Conservation (phyloP, 768 basidiomycete genomes). For the Leccinum rimulosum region DNA sequence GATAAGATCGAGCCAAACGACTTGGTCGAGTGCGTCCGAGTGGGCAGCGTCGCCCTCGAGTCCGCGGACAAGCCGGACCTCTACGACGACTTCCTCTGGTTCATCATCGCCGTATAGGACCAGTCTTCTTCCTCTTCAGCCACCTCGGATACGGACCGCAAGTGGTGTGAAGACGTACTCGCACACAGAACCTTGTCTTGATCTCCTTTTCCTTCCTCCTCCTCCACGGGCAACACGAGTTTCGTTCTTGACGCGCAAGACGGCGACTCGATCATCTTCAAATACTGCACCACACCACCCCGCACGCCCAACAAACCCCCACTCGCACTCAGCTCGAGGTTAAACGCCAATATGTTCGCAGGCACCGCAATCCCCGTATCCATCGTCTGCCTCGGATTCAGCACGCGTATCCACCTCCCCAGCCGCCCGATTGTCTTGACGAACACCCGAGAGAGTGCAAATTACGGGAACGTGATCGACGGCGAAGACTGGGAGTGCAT, state of each 20-base stretch:
- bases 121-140: slow-evolving; percentile 30
- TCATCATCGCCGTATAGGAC: slow-evolving; percentile 18
- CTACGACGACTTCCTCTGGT: slow-evolving; percentile 15
- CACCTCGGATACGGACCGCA: slow-evolving; percentile 32
- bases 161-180: slow-evolving; percentile 14
- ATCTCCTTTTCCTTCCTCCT: neutral
- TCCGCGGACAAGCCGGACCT: slow-evolving; percentile 22
- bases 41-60: slow-evolving; percentile 21
- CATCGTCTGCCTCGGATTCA: slow-evolving; percentile 46
- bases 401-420: slow-evolving; percentile 78
- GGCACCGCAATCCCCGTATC: slow-evolving; percentile 36
- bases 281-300: slow-evolving; percentile 64
- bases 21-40: slow-evolving; percentile 33
- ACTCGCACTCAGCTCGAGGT: slow-evolving; percentile 59
- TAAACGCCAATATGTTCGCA: slow-evolving; percentile 65
- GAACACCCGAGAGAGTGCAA: slow-evolving; percentile 68
- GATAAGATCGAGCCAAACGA: slow-evolving; percentile 34
- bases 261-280: slow-evolving; percentile 51
- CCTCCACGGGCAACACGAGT: neutral
- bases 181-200: slow-evolving; percentile 7
- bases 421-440: slow-evolving; percentile 81
- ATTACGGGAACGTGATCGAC: slow-evolving; percentile 49
- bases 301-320: slow-evolving; percentile 59
- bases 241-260: slow-evolving; percentile 13
- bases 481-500: slow-evolving; percentile 35